Conservation (phyloP, 164 flowering plant genomes). For the Vitis labrusca region DNA sequence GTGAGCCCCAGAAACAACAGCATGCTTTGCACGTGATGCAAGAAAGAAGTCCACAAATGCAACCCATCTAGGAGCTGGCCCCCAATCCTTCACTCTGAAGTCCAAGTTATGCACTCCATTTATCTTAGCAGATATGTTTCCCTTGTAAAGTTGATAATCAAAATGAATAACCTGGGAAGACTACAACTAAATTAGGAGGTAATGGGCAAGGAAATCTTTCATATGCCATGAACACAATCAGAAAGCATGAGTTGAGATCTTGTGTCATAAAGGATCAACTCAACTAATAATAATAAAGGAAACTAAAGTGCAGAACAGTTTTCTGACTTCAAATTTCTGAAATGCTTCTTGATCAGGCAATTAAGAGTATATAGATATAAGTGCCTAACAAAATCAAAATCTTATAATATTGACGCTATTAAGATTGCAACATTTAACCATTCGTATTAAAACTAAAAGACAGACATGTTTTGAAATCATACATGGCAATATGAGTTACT, state of each 20-base stretch:
- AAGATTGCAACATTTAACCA: no score
- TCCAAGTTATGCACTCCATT: constrained; percentile 26
- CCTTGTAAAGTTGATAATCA: constrained; percentile 62
- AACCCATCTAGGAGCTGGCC: constrained; percentile 99
- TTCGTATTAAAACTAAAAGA: no score
- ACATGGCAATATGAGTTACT: no score
- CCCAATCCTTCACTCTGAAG: constrained; percentile 93
- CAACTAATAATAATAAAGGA: not conserved
- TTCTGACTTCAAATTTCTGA: not conserved
- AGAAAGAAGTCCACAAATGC: constrained; percentile 98
- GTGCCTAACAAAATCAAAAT: no score
- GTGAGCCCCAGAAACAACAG: constrained; percentile 86
- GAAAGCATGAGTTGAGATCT: not conserved
- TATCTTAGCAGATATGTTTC: constrained; percentile 47
- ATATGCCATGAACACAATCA: no score
- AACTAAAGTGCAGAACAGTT: not conserved
- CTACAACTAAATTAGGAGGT: constrained; percentile 4
- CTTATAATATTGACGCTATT: no score
- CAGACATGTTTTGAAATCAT: no score
- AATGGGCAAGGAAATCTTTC: not conserved
- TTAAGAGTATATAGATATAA: no score
- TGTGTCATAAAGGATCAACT: not conserved
- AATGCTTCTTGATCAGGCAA: no score
- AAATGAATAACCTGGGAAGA: constrained; percentile 75
- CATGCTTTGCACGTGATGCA: constrained; percentile 85